Percentiles rank a stretch among this genome's conserved stretches.
These are phyloP conservation scores for Cucumis hystrix DNA, from an alignment of 306 rosid species.

Conservation along the genomic window DNA sequence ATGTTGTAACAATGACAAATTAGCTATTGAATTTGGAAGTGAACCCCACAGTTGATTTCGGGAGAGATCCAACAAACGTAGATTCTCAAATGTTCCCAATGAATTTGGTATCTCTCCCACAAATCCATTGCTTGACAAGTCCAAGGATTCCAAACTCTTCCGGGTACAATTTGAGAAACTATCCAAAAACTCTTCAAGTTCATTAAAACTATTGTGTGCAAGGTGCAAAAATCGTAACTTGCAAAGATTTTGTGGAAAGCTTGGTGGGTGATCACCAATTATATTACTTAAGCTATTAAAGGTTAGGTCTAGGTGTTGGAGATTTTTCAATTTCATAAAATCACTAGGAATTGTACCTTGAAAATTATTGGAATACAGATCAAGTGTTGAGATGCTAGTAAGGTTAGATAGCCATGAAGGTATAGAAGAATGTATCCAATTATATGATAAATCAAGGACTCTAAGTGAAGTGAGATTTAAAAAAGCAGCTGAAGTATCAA, in stretches of 20 bases:
- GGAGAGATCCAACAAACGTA: no score
- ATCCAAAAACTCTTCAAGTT: background rate
- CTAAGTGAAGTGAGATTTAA: background rate
- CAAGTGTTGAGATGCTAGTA: background rate
- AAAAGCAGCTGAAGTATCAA: background rate
- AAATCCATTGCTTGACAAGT: background rate
- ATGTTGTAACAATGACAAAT: no score
- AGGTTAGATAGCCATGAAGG: background rate
- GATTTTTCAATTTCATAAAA: background rate
- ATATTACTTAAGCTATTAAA: background rate
- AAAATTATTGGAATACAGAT: background rate
- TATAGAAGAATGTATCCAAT: background rate
- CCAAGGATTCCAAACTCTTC: background rate
- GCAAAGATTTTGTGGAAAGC: background rate
- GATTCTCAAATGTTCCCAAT: no score
- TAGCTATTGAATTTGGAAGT: no score
- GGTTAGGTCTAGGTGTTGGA: background rate
- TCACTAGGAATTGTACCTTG: background rate
- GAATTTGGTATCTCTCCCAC: no score
- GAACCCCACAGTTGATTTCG: no score
- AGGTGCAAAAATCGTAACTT: background rate
- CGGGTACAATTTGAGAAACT: background rate
- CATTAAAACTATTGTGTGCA: accelerated
- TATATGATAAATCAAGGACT: background rate
- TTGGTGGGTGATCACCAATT: background rate